Base-by-base conservation (phyloP, 225 moss, liverwort and hornwort genomes). In the Thuidium tamariscinum region DNA sequence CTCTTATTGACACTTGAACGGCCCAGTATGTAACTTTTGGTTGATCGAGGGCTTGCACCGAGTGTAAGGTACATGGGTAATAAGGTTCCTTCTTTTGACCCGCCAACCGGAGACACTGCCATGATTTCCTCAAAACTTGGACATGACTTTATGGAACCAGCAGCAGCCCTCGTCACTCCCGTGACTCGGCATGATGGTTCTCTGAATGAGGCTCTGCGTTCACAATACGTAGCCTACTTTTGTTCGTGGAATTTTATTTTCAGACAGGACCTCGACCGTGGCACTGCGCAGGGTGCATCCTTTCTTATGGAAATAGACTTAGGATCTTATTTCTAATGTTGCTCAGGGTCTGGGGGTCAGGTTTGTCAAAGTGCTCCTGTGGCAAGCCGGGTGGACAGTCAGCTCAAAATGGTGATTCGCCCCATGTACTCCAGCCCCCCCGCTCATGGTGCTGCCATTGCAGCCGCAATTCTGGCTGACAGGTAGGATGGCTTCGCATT, bases 371-470 rank as follows among this genome's bases (percentile, higher is more conserved):
- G 92, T 90, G 69, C 94, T 82, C 67, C 76, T 42, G 94, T 97
- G 85, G 95, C 95, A 69, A 89, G 86, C 67, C 94, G 95, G 57
- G 94, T 96, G 66, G 97, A 97, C 57, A 96, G 97, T 89, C 97
- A 97, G 86, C 79, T 97, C 71, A 97, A 97, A 89, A 64, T 96
- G 60, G 96, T 97, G 32, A 96, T 97, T 80, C 96, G 97, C 54
- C 97, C 97, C 62, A 97, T 97, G 97, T 97, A 96, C 83, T 97
- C 96, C 63, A 97, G 93, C 85, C 97, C 97, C 41, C 97, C 97
- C 16, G 23, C 88, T 37, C 93, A 96, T 81, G 97, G 97, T 73
- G 97, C 97, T 56, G 89, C 78, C 63, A 95, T 97, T 72, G 97
- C 96, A 64, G 91, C 92, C 9, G 57, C 91, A 37, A 91, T 97